These are phyloP conservation scores for Choanephora cucurbitarum DNA, from an alignment of 371 early-diverging fungal species.

Conservation along the genomic window DNA sequence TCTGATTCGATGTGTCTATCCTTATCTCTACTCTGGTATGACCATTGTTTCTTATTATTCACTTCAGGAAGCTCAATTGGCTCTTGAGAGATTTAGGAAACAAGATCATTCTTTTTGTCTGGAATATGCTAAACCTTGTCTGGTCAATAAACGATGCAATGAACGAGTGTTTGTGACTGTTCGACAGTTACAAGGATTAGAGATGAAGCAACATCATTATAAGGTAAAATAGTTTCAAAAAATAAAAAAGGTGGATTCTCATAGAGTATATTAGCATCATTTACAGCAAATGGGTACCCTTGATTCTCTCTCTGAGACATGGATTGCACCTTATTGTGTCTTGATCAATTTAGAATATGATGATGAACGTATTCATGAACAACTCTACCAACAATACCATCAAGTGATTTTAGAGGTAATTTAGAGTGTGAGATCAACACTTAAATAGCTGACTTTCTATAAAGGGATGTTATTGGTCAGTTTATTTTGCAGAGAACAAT, in stretches of 20 bases:
- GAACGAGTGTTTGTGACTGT: constrained; percentile 10
- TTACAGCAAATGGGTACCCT: constrained; percentile 9
- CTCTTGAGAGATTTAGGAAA: not conserved
- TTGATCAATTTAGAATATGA: constrained; percentile 16
- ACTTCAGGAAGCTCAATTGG: constrained; percentile 4
- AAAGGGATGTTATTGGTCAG: not conserved
- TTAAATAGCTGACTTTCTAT: too few species aligned
- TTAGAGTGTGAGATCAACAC: too few species aligned
- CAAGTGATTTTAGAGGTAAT: constrained; percentile 1
- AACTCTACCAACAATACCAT: not conserved
- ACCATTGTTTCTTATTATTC: constrained; percentile 17
- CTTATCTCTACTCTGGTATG: constrained; percentile 3
- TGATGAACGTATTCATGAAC: constrained; percentile 9
- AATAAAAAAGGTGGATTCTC: not conserved
- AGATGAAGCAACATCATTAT: constrained; percentile 4
- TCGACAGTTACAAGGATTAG: not conserved
- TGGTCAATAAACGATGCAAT: not conserved
- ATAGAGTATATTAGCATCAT: not conserved
- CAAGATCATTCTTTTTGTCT: not conserved
- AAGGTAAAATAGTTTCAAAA: constrained; percentile 6
- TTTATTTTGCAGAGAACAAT: not conserved
- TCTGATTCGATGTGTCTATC: constrained; percentile 8
- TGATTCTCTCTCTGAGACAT: constrained; percentile 7
- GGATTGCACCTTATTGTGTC: not conserved
- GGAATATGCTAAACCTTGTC: constrained; percentile 11